Percentiles rank a stretch among this genome's conserved stretches.
phyloP scores from a whole-genome alignment of 225 moss, liverwort and hornwort species.

The Pseudoscleropodium purum region DNA sequence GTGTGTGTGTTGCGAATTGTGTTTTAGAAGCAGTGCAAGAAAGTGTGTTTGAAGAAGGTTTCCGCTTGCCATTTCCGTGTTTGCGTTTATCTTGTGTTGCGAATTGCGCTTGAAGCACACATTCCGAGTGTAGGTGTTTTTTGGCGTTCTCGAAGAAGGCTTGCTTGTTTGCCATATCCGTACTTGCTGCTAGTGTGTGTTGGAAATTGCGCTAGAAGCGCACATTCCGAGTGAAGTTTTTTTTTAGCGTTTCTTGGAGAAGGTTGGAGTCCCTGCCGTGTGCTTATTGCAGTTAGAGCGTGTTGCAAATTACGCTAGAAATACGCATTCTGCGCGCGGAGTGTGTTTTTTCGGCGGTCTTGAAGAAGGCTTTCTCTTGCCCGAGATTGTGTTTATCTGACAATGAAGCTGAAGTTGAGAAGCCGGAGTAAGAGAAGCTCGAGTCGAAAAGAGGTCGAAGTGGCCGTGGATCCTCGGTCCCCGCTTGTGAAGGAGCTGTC shows the following conservation, averaged over 20 bases:
- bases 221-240: background rate
- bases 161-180: background rate
- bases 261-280: background rate
- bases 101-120: background rate
- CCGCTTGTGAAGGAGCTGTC: conserved; percentile 21
- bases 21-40: background rate
- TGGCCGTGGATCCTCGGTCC: background rate
- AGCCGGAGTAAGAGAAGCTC: conserved; percentile 5
- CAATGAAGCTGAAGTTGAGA: conserved; percentile 21
- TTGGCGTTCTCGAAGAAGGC: background rate
- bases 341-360: background rate
- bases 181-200: background rate
- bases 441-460: background rate
- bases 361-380: background rate
- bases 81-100: background rate
- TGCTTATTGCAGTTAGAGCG: background rate
- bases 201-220: background rate
- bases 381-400: background rate
- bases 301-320: background rate
- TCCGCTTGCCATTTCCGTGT: background rate
- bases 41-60: background rate
- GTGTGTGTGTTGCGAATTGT: background rate
- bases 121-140: background rate
- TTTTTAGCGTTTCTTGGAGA: background rate
- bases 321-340: background rate